These are phyloP conservation scores for Magnusiomyces suaveolens DNA, from an alignment of 1,139 yeast genomes.

Conservation along the genomic window DNA sequence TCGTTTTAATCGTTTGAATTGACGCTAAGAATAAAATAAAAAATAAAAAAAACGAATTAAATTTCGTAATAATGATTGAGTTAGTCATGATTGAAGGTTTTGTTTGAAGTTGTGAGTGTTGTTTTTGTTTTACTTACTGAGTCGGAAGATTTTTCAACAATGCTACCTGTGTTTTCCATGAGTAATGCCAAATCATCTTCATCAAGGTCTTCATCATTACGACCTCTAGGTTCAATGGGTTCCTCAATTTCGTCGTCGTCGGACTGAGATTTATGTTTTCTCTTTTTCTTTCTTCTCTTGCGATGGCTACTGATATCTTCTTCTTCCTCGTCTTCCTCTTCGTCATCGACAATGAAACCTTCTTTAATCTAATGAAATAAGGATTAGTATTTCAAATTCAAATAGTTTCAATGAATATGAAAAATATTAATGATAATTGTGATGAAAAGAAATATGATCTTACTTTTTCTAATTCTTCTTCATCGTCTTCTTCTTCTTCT, in stretches of 20 bases:
- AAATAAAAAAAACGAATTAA: no score
- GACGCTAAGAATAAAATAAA: constrained; percentile 29
- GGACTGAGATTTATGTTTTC: constrained; percentile 20
- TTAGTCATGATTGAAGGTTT: no score
- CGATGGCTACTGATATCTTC: constrained; percentile 36
- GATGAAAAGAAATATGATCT: constrained; percentile 8
- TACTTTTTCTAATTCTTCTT: constrained; percentile 35
- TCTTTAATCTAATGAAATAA: constrained; percentile 48
- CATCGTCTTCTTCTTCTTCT: constrained; percentile 38
- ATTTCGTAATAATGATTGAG: not conserved
- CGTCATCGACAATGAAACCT: constrained; percentile 92
- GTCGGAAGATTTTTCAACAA: constrained; percentile 8
- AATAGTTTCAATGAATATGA: no score
- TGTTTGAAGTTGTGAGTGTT: no score
- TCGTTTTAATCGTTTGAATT: constrained; percentile 75
- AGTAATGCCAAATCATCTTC: constrained; percentile 91
- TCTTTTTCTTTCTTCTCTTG: constrained; percentile 24
- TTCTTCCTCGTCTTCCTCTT: constrained; percentile 45
- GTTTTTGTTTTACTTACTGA: not conserved
- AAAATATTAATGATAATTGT: not conserved
- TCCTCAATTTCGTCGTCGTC: constrained; percentile 78
- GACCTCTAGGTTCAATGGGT: constrained; percentile 2
- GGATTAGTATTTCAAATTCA: not conserved
- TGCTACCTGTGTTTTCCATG: constrained; percentile 76
- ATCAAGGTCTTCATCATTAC: constrained; percentile 59